Conservation (phyloP, 108 stramenopile species). For the Fistulifera solaris region DNA sequence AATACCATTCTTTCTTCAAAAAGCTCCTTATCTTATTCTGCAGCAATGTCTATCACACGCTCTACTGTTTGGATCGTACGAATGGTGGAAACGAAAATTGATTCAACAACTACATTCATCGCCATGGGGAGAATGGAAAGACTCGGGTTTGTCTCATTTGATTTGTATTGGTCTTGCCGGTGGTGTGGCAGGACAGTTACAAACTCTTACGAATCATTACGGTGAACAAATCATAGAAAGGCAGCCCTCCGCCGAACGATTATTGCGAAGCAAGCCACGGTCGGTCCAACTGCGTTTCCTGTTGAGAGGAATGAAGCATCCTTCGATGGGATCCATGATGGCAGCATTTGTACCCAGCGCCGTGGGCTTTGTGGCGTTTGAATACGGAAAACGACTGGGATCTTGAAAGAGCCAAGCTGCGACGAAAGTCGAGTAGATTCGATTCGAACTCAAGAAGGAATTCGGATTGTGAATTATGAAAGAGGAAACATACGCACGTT, state of each 20-base stretch:
- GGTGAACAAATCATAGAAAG: slow-evolving; percentile 29
- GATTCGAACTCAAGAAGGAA: too few species aligned
- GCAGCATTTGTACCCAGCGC: slow-evolving; percentile 49
- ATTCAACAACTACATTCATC: slow-evolving; percentile 5
- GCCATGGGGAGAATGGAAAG: too few species aligned
- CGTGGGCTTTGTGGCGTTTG: slow-evolving; percentile 67
- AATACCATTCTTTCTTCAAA: too few species aligned
- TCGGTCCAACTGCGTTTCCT: too few species aligned
- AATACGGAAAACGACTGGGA: slow-evolving; percentile 74
- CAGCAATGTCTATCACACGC: slow-evolving; percentile 59
- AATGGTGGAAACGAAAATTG: slow-evolving; percentile 36
- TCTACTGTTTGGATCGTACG: slow-evolving; percentile 59
- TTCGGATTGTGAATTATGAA: too few species aligned
- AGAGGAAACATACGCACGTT: too few species aligned
- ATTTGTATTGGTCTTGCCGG: slow-evolving; percentile 41
- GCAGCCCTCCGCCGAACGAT: too few species aligned
- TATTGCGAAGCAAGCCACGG: too few species aligned
- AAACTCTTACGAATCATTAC: slow-evolving; percentile 45
- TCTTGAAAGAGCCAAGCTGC: too few species aligned
- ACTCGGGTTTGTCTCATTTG: background rate
- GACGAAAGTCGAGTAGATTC: too few species aligned
- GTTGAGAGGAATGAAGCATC: slow-evolving; percentile 11
- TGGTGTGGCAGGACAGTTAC: slow-evolving; percentile 50
- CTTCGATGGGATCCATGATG: slow-evolving; percentile 12
- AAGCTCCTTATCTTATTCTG: slow-evolving; percentile 8